Percentiles rank a stretch among this genome's conserved stretches.
phyloP scores from a whole-genome alignment of 2,329 filamentous ascomycete species.

The Clonostachys byssicola region DNA sequence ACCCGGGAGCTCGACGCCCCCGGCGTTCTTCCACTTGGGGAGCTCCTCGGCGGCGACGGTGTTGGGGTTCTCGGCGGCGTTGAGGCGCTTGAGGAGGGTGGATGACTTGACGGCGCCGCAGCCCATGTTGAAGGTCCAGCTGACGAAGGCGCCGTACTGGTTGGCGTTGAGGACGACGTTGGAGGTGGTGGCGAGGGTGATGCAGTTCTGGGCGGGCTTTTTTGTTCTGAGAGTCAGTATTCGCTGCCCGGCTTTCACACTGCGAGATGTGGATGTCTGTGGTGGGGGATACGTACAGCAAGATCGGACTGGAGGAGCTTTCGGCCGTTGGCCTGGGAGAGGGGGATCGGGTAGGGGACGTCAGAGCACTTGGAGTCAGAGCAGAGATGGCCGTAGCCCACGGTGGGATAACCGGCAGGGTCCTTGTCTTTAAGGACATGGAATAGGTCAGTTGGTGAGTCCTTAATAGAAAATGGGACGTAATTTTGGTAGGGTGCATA shows the following conservation, averaged over 20 bases:
- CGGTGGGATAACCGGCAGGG: slow-evolving; percentile 38
- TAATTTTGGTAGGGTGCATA: background rate
- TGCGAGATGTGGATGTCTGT: background rate
- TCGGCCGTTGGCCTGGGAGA: slow-evolving; percentile 31
- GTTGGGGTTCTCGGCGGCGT: slow-evolving; percentile 32
- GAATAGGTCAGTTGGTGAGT: background rate
- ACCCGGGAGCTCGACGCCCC: slow-evolving; percentile 29
- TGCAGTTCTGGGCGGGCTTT: slow-evolving; percentile 27
- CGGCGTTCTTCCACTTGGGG: slow-evolving; percentile 40
- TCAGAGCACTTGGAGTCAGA: slow-evolving; percentile 32
- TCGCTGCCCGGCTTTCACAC: no score
- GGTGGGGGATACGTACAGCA: slow-evolving; percentile 1
- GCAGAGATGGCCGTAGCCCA: slow-evolving; percentile 48
- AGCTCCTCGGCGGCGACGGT: slow-evolving; percentile 37
- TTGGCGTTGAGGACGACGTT: slow-evolving; percentile 38
- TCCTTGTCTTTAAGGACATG: slow-evolving; percentile 21
- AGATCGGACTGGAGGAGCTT: slow-evolving; percentile 33
- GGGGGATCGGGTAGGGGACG: slow-evolving; percentile 37
- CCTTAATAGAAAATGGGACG: background rate
- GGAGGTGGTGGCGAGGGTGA: slow-evolving; percentile 17
- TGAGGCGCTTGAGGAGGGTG: slow-evolving; percentile 34
- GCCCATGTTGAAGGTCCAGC: slow-evolving; percentile 47
- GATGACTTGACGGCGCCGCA: slow-evolving; percentile 32
- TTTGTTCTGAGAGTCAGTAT: background rate
- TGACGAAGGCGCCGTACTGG: slow-evolving; percentile 47